phyloP scores from a whole-genome alignment of 805 yeast species.

The Wilhelminamyces savonicus region DNA sequence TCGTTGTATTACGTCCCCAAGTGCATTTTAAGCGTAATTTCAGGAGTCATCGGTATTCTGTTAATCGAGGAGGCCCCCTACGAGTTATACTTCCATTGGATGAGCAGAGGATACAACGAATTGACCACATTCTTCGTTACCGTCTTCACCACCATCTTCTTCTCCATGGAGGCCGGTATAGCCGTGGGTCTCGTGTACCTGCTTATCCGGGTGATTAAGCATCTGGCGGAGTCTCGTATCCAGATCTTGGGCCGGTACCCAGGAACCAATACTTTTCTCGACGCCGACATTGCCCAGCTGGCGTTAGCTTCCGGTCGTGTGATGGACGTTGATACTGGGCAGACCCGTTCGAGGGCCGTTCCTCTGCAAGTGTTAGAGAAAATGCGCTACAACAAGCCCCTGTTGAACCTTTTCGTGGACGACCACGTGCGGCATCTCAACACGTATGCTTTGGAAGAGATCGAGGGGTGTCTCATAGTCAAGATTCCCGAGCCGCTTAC shows the following conservation, averaged over 20 bases:
- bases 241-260: slow-evolving; percentile 67
- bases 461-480: slow-evolving; percentile 38
- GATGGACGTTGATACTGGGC: not conserved
- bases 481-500: slow-evolving; percentile 40
- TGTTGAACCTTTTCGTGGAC: slow-evolving; percentile 29
- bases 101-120: slow-evolving; percentile 72
- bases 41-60: slow-evolving; percentile 61
- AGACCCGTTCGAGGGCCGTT: not conserved
- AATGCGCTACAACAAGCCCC: slow-evolving; percentile 8
- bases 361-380: not conserved
- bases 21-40: slow-evolving; percentile 74
- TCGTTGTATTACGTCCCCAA: slow-evolving; percentile 69
- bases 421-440: slow-evolving; percentile 30
- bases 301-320: not conserved
- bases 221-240: slow-evolving; percentile 75
- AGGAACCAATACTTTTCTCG: slow-evolving; percentile 33
- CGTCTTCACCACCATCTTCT: slow-evolving; percentile 52
- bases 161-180: slow-evolving; percentile 85
- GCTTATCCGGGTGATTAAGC: slow-evolving; percentile 69
- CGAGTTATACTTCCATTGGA: slow-evolving; percentile 68
- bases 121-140: slow-evolving; percentile 63
- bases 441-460: slow-evolving; percentile 31
- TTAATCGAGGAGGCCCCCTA: slow-evolving; percentile 77
- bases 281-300: slow-evolving; percentile 28
- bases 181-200: slow-evolving; percentile 82